Base-by-base conservation (phyloP, 1,284 basidiomycete genomes). In the Cryptococcus sp. region DNA sequence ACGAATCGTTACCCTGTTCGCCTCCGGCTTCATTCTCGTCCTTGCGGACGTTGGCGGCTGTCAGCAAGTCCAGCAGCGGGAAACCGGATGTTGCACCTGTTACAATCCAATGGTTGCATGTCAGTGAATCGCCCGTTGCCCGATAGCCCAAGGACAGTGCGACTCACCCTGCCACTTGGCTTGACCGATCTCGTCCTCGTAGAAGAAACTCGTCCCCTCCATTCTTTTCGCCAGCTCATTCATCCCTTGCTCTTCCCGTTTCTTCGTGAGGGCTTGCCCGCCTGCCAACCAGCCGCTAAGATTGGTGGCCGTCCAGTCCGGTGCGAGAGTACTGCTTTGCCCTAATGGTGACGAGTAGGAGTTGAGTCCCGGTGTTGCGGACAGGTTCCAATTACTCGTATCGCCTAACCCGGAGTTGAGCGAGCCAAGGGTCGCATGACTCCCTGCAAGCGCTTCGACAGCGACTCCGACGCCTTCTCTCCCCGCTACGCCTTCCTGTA, bases 31-130 rank as follows among this genome's bases (percentile, higher is more conserved):
- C 60, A 40, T 63, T 42, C 44, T 56, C 60, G n/a, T 58, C 59
- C 53, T 61, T 56, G n/a, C 57, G 50, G 16, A 60, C 64, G 48
- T 91, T 89, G 22, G 90, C 84, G 8, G 74, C 72, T 1, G 78
- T 78, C 27, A 94, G 80, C 8, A 91, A 78, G 71, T 93, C 89
- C 31, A 93, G 83, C 15, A 93, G 83, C 2, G 91, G 91, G 2
- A 93, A 83, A 16, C 91, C 91, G 2, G 91, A 93, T 0, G 90
- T 90, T 69, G 93, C 90, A 38, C 91, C 91, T 79, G 57, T 3
- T 8, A 8, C 8, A 10, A 22, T 40, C 17, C 31, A 10, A 22
- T 40, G 17, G 58, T 13, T 39, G 52, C 25, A 13, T 20, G 27
- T 54, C 17, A 54, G n/a, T 35, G 10, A 10, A 38, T 27, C 15